phyloP scores from a whole-genome alignment of 2,329 filamentous ascomycete species.

The Alternaria ethzedia region DNA sequence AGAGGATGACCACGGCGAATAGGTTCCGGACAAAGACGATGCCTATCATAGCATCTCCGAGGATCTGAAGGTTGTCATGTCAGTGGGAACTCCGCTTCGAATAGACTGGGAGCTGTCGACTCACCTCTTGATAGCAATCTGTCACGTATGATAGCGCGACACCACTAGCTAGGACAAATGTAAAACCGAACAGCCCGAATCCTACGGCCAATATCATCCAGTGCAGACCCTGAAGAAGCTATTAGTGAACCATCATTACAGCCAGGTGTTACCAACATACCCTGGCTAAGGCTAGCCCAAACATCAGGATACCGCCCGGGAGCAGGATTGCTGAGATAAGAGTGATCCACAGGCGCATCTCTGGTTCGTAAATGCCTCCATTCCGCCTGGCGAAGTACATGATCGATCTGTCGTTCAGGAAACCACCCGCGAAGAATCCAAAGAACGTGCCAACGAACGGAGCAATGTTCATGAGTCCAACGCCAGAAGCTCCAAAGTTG shows the following conservation, averaged over 20 bases:
- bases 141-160: constrained; percentile 51
- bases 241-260: background rate
- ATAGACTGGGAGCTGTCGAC: background rate
- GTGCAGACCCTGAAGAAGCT: constrained; percentile 21
- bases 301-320: constrained; percentile 49
- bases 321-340: constrained; percentile 42
- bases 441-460: constrained; percentile 51
- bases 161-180: constrained; percentile 40
- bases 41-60: constrained; percentile 56
- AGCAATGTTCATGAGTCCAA: constrained; percentile 51
- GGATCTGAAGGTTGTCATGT: constrained; percentile 34
- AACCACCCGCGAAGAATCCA: constrained; percentile 29
- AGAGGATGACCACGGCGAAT: constrained; percentile 55
- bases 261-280: constrained; percentile 12
- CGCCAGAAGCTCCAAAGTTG: constrained; percentile 46
- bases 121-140: constrained; percentile 38
- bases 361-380: constrained; percentile 53
- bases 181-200: constrained; percentile 49
- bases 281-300: constrained; percentile 41
- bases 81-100: background rate
- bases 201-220: constrained; percentile 46
- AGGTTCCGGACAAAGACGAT: constrained; percentile 56
- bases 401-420: constrained; percentile 31
- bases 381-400: constrained; percentile 46
- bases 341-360: constrained; percentile 53